phyloP scores from a whole-genome alignment of 2,329 filamentous ascomycete species.

The Alternaria metachromatica region DNA sequence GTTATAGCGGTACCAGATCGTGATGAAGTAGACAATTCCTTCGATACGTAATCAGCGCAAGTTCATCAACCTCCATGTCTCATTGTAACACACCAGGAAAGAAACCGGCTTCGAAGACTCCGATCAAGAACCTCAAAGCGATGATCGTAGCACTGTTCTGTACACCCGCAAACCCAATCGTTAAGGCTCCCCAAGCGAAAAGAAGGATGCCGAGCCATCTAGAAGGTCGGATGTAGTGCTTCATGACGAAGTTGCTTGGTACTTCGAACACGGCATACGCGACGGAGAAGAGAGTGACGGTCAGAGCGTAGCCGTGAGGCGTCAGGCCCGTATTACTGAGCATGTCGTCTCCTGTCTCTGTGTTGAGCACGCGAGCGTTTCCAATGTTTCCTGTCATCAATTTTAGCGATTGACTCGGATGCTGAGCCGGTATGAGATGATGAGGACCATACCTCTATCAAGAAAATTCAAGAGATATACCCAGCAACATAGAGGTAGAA shows the following conservation, averaged over 20 bases:
- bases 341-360: conserved; percentile 65
- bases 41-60: neutral
- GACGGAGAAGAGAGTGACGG: conserved; percentile 30
- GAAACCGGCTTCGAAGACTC: conserved; percentile 16
- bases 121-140: conserved; percentile 50
- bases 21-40: conserved; percentile 58
- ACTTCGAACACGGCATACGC: conserved; percentile 50
- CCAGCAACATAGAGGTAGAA: conserved; percentile 5
- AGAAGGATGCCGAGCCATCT: conserved; percentile 49
- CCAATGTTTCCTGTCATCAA: conserved; percentile 48
- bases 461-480: conserved; percentile 8
- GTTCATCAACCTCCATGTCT: neutral
- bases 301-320: conserved; percentile 57
- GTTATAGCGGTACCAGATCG: conserved; percentile 62
- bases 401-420: neutral
- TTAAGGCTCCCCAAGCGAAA: conserved; percentile 50
- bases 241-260: conserved; percentile 66
- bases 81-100: conserved; percentile 13
- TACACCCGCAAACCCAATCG: conserved; percentile 53
- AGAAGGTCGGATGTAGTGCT: conserved; percentile 56
- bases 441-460: neutral
- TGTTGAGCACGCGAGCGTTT: conserved; percentile 73
- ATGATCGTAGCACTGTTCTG: conserved; percentile 50
- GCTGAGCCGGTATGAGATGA: neutral
- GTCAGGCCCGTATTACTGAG: conserved; percentile 67